Conservation (phyloP, 1,139 yeast genomes). For the Candida sp. region DNA sequence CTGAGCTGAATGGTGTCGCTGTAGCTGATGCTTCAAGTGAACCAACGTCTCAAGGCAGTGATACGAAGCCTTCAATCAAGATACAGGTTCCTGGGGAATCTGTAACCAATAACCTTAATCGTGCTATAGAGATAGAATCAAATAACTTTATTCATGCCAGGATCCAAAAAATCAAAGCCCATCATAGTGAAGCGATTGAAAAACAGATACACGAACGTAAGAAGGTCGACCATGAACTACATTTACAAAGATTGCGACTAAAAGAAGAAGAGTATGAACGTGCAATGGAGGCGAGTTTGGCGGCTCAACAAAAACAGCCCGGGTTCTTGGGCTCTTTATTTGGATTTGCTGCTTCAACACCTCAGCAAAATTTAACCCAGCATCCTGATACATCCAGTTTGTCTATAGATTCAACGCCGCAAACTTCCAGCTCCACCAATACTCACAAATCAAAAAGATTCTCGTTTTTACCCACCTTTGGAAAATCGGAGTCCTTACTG, state of each 20-base stretch:
- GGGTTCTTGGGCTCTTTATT: constrained; percentile 30
- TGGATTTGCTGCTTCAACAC: constrained; percentile 13
- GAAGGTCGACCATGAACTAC: constrained; percentile 37
- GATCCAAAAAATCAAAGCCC: constrained; percentile 35
- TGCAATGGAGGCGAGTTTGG: constrained; percentile 23
- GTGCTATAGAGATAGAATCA: constrained; percentile 34
- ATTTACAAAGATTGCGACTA: constrained; percentile 30
- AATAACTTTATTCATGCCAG: constrained; percentile 37
- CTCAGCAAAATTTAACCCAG: constrained; percentile 2
- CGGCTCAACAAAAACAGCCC: constrained; percentile 17
- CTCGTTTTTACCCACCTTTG: constrained; percentile 16
- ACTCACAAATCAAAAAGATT: constrained; percentile 11
- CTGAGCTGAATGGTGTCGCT: constrained; percentile 1
- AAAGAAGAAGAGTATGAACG: constrained; percentile 42
- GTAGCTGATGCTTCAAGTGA: constrained; percentile 1
- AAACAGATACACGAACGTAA: constrained; percentile 40
- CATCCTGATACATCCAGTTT: background rate
- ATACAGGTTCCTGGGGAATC: constrained; percentile 15
- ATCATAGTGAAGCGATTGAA: constrained; percentile 37
- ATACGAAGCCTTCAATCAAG: constrained; percentile 5
- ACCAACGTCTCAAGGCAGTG: constrained; percentile 4
- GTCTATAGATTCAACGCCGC: background rate
- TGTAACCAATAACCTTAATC: constrained; percentile 21
- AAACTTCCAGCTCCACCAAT: background rate
- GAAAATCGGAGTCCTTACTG: constrained; percentile 1